Base-by-base conservation (phyloP, 1,284 basidiomycete genomes). In the Neolentinus lepideus region DNA sequence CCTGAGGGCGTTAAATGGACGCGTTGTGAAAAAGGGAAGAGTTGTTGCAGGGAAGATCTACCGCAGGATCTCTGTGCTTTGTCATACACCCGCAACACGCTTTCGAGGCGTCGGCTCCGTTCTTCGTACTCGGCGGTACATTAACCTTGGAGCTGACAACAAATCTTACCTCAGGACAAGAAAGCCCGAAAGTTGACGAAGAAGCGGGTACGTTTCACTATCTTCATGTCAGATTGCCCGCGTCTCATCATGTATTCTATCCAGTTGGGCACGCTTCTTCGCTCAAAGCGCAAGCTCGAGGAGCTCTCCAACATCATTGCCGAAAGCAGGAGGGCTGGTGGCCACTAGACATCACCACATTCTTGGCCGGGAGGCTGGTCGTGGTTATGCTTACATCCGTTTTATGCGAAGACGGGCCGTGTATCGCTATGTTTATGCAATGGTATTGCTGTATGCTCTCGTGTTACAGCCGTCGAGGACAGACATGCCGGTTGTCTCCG, bases 141-240 rank as follows among this genome's bases (percentile, higher is more conserved):
- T 38, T 19, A 47, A 22, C 14, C 6, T 43, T 31, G 38, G 55
- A 22, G 27, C 35, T 43, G 25, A 25, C 47, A 11, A 6, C 8
- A 4, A 26, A 4, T 50, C 25, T 22, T 3, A 4, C 14, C 22
- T 38, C 64, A 93, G 92, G 94, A 98, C 75, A 98, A 98, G 85
- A 96, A 95, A 79, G 95, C 95, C 59, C 84, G 92, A 75, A 98
- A 97, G 80, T 79, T 97, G 78, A 95, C 94, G 66, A 98, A 98
- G 85, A 96, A 95, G 81, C 86, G 94, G 80, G 94, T 96, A 70
- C 66, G 93, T 80, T 9, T 43, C 19, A 46, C 25, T 35, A 51
- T 26, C 26, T 0, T 22, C 16, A 45, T 43, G 21, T 45, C 11
- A 19, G 48, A 24, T 29, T 29, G 11, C 27, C 19, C 47, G 36